phyloP scores from a whole-genome alignment of 2,329 filamentous ascomycete genomes.

The Trichoderma atroviride region DNA sequence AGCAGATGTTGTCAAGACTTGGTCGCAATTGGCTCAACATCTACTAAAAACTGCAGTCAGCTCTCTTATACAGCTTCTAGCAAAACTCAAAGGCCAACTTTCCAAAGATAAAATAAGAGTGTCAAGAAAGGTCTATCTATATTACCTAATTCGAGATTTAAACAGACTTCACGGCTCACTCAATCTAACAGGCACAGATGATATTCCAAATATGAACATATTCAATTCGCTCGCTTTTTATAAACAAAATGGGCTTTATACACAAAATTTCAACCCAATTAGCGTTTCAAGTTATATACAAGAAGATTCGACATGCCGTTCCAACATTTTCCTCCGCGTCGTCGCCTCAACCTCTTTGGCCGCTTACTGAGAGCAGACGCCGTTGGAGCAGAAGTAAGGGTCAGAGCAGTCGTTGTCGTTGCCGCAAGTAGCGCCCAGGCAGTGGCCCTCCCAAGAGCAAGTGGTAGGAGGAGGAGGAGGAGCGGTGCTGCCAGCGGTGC shows the following conservation, averaged over 20 bases:
- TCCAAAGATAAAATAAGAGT: not conserved
- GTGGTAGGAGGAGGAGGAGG: slow-evolving; percentile 12
- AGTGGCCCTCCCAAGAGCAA: slow-evolving; percentile 21
- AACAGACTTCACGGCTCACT: not conserved
- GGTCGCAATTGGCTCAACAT: not conserved
- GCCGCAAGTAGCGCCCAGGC: slow-evolving; percentile 13
- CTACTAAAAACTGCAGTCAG: not conserved
- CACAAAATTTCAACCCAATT: not conserved
- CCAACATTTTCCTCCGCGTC: not conserved
- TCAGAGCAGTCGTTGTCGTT: slow-evolving; percentile 20
- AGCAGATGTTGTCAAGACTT: not conserved
- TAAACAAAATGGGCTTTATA: slow-evolving; percentile 5
- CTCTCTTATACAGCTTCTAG: too few relatives aligned
- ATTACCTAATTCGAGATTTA: not conserved
- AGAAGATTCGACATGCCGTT: not conserved
- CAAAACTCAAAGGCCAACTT: too few relatives aligned
- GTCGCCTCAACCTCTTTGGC: not conserved
- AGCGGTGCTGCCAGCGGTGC: not conserved
- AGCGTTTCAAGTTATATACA: slow-evolving; percentile 17
- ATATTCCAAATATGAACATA: not conserved
- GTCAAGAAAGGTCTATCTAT: too few relatives aligned
- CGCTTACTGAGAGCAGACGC: slow-evolving; percentile 18
- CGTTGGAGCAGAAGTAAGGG: slow-evolving; percentile 19
- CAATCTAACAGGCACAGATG: not conserved
- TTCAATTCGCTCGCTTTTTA: slow-evolving; percentile 10